A percentile compares a stretch with the other conserved stretches of the same genome.
These are phyloP conservation scores for Suillus cothurnatus DNA, from an alignment of 768 basidiomycete genomes.

Conservation along the genomic window DNA sequence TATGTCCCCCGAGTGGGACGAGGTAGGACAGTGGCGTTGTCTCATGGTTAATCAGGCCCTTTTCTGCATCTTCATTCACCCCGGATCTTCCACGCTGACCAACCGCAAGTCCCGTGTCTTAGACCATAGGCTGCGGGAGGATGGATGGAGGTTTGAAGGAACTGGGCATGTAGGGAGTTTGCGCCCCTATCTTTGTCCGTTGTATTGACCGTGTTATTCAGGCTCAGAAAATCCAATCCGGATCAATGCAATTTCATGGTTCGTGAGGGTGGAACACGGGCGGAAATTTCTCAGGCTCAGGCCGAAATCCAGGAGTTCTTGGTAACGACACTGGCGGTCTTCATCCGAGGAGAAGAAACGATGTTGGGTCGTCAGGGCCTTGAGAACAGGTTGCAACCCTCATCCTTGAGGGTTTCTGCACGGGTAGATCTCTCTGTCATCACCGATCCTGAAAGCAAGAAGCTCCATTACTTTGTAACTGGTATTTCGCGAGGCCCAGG, in stretches of 20 bases:
- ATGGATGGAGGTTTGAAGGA: too few species aligned
- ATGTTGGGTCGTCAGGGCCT: accelerated
- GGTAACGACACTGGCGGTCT: neutral
- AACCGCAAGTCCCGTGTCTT: neutral
- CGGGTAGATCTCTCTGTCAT: neutral
- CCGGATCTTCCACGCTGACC: neutral
- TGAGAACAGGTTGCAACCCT: neutral
- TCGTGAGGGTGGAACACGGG: neutral
- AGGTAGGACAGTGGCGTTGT: neutral
- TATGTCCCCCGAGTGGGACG: neutral
- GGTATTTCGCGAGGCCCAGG: neutral
- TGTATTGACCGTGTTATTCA: neutral
- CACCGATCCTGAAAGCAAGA: neutral
- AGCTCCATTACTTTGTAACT: neutral
- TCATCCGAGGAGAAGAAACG: neutral
- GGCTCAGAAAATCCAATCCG: neutral
- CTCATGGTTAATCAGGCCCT: neutral
- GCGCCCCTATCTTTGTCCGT: neutral
- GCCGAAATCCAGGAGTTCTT: neutral
- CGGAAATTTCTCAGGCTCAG: neutral
- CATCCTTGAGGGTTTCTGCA: neutral
- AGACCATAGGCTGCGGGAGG: neutral
- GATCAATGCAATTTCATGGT: neutral
- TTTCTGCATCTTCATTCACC: neutral
- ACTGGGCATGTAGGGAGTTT: too few species aligned